A percentile compares a stretch with the other conserved stretches of the same genome.
These are phyloP conservation scores for Cephalotrichum gorgonifer DNA, from an alignment of 2,329 filamentous ascomycete species.

Conservation along the genomic window DNA sequence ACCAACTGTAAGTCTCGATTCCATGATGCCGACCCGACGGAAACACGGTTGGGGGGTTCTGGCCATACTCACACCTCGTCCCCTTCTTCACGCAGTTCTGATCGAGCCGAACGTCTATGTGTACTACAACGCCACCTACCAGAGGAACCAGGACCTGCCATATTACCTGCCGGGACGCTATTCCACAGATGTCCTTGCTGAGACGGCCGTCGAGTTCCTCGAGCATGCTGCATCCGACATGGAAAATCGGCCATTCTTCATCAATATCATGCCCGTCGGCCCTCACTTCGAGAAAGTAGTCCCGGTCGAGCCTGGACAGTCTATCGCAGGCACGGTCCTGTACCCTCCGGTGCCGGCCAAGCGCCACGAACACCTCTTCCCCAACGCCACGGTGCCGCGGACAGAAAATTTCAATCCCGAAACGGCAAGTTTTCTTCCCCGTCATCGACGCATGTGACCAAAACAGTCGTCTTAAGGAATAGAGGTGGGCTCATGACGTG, in stretches of 20 bases:
- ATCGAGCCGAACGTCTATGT: slow-evolving; percentile 25
- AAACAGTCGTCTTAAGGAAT: background rate
- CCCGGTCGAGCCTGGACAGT: slow-evolving; percentile 7
- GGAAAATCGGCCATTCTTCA: slow-evolving; percentile 49
- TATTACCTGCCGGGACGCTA: slow-evolving; percentile 20
- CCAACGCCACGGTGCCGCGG: slow-evolving; percentile 47
- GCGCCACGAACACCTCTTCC: slow-evolving; percentile 53
- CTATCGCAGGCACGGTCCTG: slow-evolving; percentile 16
- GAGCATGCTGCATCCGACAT: slow-evolving; percentile 42
- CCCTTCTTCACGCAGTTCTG: slow-evolving; percentile 7
- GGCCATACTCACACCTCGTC: background rate
- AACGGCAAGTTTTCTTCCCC: slow-evolving; percentile 22
- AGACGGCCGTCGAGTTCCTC: slow-evolving; percentile 49
- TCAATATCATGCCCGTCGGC: slow-evolving; percentile 54
- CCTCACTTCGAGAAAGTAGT: slow-evolving; percentile 47
- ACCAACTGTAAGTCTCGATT: slow-evolving; percentile 18
- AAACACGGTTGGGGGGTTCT: background rate
- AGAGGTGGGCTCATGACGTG: background rate
- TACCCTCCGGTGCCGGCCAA: slow-evolving; percentile 45
- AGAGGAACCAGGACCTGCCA: slow-evolving; percentile 26
- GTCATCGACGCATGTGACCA: background rate
- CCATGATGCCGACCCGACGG: background rate
- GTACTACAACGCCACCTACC: slow-evolving; percentile 39
- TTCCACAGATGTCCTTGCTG: slow-evolving; percentile 45
- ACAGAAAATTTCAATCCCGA: slow-evolving; percentile 58